Percentiles rank a stretch among this genome's conserved stretches.
Evolutionary conservation across 1,284 basidiomycete species (phyloP).

Genomic region (Farysia itapuensis): DNA sequence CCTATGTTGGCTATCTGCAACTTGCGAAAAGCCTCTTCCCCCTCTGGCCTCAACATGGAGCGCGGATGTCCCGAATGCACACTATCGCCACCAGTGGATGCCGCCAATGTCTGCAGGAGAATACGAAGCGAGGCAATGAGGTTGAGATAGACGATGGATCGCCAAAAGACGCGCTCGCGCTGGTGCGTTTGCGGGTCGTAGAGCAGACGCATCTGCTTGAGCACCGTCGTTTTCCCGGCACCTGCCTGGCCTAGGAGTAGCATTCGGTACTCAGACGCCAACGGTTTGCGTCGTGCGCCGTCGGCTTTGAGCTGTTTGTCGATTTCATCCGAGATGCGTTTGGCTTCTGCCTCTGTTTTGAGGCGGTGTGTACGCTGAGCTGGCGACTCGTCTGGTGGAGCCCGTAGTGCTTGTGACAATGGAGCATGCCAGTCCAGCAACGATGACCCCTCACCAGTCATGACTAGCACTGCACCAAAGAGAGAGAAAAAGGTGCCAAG

Average conservation of each 20-base stretch:
- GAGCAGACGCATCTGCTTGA: conserved; percentile 48
- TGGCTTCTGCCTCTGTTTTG: conserved; percentile 10
- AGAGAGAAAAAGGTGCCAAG: no score
- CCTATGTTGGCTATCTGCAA: neutral
- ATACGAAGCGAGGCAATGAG: conserved; percentile 15
- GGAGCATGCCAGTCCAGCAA: no score
- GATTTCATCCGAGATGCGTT: conserved; percentile 18
- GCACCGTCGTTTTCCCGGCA: conserved; percentile 43
- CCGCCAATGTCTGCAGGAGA: conserved; percentile 15
- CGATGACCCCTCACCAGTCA: no score
- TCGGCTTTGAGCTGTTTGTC: conserved; percentile 11
- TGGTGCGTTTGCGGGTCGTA: conserved; percentile 43
- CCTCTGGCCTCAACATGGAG: no score
- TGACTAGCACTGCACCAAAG: no score
- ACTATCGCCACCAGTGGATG: neutral
- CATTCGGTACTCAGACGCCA: conserved; percentile 15
- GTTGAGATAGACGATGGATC: conserved; percentile 35
- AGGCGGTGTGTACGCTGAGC: conserved; percentile 2
- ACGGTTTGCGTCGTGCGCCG: conserved; percentile 1
- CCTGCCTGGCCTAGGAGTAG: conserved; percentile 36
- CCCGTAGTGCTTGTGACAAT: conserved; percentile 9
- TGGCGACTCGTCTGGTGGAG: conserved; percentile 12
- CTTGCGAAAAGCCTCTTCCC: no score
- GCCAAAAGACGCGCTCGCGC: conserved; percentile 24
- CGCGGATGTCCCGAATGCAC: neutral